Conservation (phyloP, 345 rosid species). For the Passiflora organensis region DNA sequence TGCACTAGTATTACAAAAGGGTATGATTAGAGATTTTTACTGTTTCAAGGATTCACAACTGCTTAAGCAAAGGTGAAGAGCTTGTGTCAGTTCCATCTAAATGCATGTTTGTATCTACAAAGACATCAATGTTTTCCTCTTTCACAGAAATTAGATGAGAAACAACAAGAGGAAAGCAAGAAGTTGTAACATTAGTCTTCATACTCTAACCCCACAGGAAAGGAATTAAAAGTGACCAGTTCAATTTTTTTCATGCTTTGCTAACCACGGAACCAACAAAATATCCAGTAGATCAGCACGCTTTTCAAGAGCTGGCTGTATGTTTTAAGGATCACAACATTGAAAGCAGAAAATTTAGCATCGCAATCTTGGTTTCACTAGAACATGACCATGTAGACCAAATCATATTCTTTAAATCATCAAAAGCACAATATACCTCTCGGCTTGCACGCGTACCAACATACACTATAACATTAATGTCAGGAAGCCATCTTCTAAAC, state of each 20-base stretch:
- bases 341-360: too few species aligned
- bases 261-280: too few species aligned
- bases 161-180: not conserved
- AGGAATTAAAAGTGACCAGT: too few species aligned
- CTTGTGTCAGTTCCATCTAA: not conserved
- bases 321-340: too few species aligned
- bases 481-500: conserved; percentile 97
- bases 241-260: too few species aligned
- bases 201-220: too few species aligned
- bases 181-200: not conserved
- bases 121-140: not conserved
- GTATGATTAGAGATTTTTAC: not conserved
- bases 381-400: too few species aligned
- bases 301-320: too few species aligned
- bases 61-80: not conserved
- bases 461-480: conserved; percentile 83
- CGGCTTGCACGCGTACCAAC: conserved; percentile 99
- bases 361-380: too few species aligned
- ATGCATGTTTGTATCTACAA: too few species aligned
- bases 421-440: conserved; percentile 54
- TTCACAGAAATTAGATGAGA: not conserved
- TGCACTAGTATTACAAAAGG: not conserved
- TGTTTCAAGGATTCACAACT: not conserved
- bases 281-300: too few species aligned
- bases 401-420: not conserved